Conservation (phyloP, 768 basidiomycete species). For the Gloeostereum incarnatum region DNA sequence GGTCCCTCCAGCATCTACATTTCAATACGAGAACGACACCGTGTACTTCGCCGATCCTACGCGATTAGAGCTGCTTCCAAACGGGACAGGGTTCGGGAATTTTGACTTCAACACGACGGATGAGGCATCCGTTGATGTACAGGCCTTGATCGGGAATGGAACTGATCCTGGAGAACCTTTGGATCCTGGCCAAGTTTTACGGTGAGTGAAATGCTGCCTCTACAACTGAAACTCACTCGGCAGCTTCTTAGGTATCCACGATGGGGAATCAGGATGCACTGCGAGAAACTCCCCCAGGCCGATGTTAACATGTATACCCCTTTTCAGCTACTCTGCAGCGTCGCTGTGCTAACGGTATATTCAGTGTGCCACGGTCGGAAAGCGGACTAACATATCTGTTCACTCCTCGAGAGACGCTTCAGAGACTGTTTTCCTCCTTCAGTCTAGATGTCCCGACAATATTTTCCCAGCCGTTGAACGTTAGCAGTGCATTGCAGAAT, state of each 20-base stretch:
- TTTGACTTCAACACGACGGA: slow-evolving; percentile 17
- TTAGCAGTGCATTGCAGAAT: slow-evolving; percentile 9
- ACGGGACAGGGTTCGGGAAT: slow-evolving; percentile 28
- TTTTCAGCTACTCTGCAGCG: neutral
- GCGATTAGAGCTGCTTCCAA: slow-evolving; percentile 20
- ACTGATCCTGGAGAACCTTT: slow-evolving; percentile 3
- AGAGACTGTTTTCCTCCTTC: slow-evolving; percentile 21
- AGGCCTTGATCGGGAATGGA: neutral
- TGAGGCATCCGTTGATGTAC: slow-evolving; percentile 9
- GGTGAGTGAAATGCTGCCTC: no score
- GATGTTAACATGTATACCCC: slow-evolving; percentile 20
- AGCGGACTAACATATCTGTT: slow-evolving; percentile 23
- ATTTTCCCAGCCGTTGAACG: slow-evolving; percentile 16
- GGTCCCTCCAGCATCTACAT: slow-evolving; percentile 21
- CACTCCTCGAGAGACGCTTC: slow-evolving; percentile 22
- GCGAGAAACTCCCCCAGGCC: slow-evolving; percentile 20
- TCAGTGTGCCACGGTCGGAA: slow-evolving; percentile 14
- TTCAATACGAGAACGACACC: slow-evolving; percentile 19
- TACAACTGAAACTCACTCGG: no score
- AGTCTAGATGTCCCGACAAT: slow-evolving; percentile 18
- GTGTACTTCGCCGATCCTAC: slow-evolving; percentile 29
- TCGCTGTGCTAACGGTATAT: neutral
- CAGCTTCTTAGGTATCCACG: no score
- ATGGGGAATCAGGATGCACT: slow-evolving; percentile 32
- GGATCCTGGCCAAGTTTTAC: slow-evolving; percentile 16